Evolutionary conservation across 2,329 filamentous ascomycete genomes (phyloP).

Genomic region (Calycina marina): DNA sequence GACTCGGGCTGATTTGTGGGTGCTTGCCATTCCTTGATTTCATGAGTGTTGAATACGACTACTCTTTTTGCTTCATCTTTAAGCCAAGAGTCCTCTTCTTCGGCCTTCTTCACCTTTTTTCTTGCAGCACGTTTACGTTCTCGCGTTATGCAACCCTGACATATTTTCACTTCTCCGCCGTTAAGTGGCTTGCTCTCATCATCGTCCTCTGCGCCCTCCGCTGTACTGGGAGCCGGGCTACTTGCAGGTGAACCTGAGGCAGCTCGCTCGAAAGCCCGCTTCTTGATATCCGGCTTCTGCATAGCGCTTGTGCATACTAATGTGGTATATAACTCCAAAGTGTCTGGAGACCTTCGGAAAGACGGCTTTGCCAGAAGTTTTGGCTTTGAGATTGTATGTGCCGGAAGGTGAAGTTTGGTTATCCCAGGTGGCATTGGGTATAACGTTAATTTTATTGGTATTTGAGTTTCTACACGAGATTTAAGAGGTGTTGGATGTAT

Average conservation of each 20-base stretch:
- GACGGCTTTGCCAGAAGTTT: slow-evolving; percentile 70
- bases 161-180: slow-evolving; percentile 89
- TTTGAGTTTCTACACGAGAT: slow-evolving; percentile 92
- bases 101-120: slow-evolving; percentile 85
- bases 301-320: slow-evolving; percentile 90
- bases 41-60: slow-evolving; percentile 81
- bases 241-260: slow-evolving; percentile 22
- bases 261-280: slow-evolving; percentile 39
- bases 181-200: slow-evolving; percentile 58
- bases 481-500: slow-evolving; percentile 60
- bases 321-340: slow-evolving; percentile 63
- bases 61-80: slow-evolving; percentile 67
- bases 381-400: slow-evolving; percentile 85
- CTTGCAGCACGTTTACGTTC: slow-evolving; percentile 82
- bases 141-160: slow-evolving; percentile 75
- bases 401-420: slow-evolving; percentile 71
- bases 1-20: slow-evolving; percentile 35
- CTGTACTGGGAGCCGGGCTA: slow-evolving; percentile 5
- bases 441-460: slow-evolving; percentile 71
- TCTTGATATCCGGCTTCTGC: slow-evolving; percentile 50
- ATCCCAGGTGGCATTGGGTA: slow-evolving; percentile 61
- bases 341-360: slow-evolving; percentile 53
- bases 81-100: slow-evolving; percentile 81
- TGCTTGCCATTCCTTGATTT: slow-evolving; percentile 71
- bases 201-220: slow-evolving; percentile 24